phyloP scores from a whole-genome alignment of 2,329 filamentous ascomycete species.

The Colletotrichum nymphaeae region DNA sequence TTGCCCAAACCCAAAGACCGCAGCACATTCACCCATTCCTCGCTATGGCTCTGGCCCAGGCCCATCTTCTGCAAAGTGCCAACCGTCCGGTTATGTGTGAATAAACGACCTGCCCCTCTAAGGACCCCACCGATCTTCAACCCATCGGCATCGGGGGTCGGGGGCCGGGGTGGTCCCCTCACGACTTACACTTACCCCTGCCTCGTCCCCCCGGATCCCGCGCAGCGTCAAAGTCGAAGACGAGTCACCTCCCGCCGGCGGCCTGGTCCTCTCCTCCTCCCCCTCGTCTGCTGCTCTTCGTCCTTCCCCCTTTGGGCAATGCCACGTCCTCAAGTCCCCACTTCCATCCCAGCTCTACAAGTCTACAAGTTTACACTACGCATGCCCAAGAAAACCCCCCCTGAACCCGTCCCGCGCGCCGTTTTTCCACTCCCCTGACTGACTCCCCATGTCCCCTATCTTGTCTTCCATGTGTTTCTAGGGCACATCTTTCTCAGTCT shows the following conservation, averaged over 20 bases:
- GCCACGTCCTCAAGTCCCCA: background rate
- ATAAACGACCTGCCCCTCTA: background rate
- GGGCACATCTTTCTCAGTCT: background rate
- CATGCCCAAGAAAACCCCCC: background rate
- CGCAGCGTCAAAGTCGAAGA: background rate
- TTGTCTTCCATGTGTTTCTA: conserved; percentile 12
- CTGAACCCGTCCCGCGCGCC: background rate
- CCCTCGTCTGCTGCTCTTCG: background rate
- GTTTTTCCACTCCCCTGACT: background rate
- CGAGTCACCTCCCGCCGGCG: background rate
- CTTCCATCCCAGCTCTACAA: background rate
- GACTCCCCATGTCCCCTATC: background rate
- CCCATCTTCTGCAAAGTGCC: background rate
- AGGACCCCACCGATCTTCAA: conserved; percentile 23
- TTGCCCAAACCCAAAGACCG: background rate
- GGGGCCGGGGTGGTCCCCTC: background rate
- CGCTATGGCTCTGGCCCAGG: background rate
- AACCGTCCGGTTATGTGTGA: background rate
- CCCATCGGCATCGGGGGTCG: conserved; percentile 4
- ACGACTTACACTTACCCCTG: background rate
- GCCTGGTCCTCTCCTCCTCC: background rate
- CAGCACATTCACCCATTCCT: background rate
- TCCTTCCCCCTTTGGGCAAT: background rate
- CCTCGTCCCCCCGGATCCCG: conserved; percentile 11
- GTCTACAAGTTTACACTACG: background rate